Conservation (phyloP, 139 green algal genomes). For the Chlorokybus atmophyticus region DNA sequence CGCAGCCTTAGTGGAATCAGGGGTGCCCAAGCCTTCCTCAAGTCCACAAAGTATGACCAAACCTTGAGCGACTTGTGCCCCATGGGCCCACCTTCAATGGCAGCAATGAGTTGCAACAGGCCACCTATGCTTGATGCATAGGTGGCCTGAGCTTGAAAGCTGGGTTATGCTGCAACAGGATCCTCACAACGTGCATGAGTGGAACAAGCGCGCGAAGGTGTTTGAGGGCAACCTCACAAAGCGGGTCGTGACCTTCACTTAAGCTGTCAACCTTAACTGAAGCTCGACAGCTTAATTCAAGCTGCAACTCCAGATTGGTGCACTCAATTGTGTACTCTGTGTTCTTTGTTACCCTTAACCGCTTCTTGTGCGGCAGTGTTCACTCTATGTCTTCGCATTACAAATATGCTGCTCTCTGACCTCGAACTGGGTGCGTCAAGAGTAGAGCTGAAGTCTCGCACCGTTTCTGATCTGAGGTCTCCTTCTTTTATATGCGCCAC, state of each 20-base stretch:
- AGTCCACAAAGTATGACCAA: constrained; percentile 79
- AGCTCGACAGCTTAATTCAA: constrained; percentile 41
- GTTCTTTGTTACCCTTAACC: constrained; percentile 5
- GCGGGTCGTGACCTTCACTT: too few species aligned
- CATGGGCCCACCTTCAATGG: constrained; percentile 60
- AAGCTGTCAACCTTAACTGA: too few species aligned
- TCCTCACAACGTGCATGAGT: constrained; percentile 74
- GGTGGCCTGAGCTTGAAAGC: constrained; percentile 81
- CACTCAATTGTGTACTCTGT: background rate
- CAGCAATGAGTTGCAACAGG: constrained; percentile 43
- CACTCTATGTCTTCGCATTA: constrained; percentile 32
- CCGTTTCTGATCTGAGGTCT: constrained; percentile 62
- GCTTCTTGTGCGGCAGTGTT: constrained; percentile 11
- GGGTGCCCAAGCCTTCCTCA: constrained; percentile 86
- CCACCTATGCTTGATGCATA: constrained; percentile 83
- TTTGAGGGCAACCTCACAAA: constrained; percentile 96
- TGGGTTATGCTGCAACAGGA: constrained; percentile 62
- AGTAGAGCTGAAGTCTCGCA: constrained; percentile 84
- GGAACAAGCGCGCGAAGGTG: constrained; percentile 88
- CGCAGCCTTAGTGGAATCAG: constrained; percentile 51
- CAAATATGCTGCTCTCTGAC: constrained; percentile 31
- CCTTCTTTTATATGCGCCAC: constrained; percentile 96
- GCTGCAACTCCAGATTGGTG: constrained; percentile 78
- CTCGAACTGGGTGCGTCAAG: constrained; percentile 82
- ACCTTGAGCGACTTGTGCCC: constrained; percentile 61